A percentile compares a stretch with the other conserved stretches of the same genome.
These are phyloP conservation scores for Kalmanozyma brasiliensis DNA, from an alignment of 1,284 basidiomycete species.

Conservation along the genomic window DNA sequence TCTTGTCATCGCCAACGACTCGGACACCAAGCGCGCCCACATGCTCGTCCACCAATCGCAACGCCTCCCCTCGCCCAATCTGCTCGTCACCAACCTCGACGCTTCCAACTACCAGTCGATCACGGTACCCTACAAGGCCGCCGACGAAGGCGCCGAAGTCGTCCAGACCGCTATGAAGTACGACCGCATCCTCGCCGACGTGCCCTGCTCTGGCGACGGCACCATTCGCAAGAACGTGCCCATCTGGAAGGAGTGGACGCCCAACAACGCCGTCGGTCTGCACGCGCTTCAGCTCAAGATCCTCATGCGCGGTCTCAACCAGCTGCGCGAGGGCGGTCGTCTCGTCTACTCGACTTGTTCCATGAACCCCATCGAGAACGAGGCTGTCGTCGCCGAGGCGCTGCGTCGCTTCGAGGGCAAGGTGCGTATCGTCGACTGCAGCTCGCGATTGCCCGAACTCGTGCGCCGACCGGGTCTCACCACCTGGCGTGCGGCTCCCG, in stretches of 20 bases:
- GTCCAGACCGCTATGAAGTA: slow-evolving; percentile 76
- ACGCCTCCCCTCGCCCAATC: slow-evolving; percentile 87
- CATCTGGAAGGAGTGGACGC: slow-evolving; percentile 94
- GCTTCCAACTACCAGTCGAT: slow-evolving; percentile 80
- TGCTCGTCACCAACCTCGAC: slow-evolving; percentile 96
- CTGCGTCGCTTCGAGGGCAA: slow-evolving; percentile 70
- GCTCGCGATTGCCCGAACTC: slow-evolving; percentile 77
- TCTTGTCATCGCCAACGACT: slow-evolving; percentile 87
- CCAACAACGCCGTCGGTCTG: slow-evolving; percentile 87
- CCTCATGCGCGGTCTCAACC: slow-evolving; percentile 87
- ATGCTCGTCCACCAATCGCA: slow-evolving; percentile 98
- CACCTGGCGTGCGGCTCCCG: slow-evolving; percentile 63
- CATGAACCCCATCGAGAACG: slow-evolving; percentile 96
- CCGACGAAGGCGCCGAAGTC: slow-evolving; percentile 34
- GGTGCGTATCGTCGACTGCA: slow-evolving; percentile 84
- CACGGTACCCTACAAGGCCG: slow-evolving; percentile 56
- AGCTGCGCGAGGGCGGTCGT: slow-evolving; percentile 85
- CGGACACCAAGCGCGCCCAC: slow-evolving; percentile 92
- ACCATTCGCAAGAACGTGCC: slow-evolving; percentile 93
- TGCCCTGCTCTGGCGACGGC: slow-evolving; percentile 97
- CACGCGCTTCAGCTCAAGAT: slow-evolving; percentile 95
- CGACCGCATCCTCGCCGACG: slow-evolving; percentile 94
- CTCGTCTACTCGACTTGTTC: slow-evolving; percentile 99
- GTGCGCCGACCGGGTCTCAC: slow-evolving; percentile 72
- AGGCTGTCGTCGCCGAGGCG: slow-evolving; percentile 89